A percentile compares a stretch with the other conserved stretches of the same genome.
Conservation (phyloP, 1,284 basidiomycete genomes). For the Fomitopsis palustris region DNA sequence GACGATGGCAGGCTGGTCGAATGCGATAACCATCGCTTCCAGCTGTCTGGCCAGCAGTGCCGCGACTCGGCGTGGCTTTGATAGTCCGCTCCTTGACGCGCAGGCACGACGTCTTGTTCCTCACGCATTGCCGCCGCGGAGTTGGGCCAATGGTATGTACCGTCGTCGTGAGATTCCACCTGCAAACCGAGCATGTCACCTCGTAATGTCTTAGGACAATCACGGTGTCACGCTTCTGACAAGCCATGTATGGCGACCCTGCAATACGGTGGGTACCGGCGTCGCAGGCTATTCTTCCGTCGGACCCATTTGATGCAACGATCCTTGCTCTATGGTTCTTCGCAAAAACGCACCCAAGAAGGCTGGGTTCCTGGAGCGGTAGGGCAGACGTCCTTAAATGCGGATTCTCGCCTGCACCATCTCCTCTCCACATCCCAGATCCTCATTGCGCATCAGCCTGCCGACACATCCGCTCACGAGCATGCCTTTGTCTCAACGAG, state of each 20-base stretch:
- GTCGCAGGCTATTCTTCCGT: background rate
- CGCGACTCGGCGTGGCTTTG: background rate
- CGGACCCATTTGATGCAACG: conserved; percentile 7
- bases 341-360: background rate
- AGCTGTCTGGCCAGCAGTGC: background rate
- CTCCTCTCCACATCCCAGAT: conserved; percentile 1
- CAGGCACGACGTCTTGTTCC: background rate
- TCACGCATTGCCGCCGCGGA: conserved; percentile 5
- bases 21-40: background rate
- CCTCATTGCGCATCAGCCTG: background rate
- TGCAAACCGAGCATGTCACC: background rate
- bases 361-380: conserved; percentile 1
- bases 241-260: conserved; percentile 3
- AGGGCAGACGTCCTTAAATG: conserved; percentile 2
- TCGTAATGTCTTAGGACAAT: background rate
- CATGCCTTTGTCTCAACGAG: conserved; percentile 1
- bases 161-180: background rate
- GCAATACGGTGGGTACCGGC: conserved; percentile 3
- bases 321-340: conserved; percentile 1
- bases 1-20: background rate
- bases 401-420: conserved; percentile 4
- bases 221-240: conserved; percentile 8
- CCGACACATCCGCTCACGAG: background rate
- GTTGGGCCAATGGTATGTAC: background rate
- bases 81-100: background rate